Conservation (phyloP, 2,329 filamentous ascomycete species). For the Epichloe aotearoae region DNA sequence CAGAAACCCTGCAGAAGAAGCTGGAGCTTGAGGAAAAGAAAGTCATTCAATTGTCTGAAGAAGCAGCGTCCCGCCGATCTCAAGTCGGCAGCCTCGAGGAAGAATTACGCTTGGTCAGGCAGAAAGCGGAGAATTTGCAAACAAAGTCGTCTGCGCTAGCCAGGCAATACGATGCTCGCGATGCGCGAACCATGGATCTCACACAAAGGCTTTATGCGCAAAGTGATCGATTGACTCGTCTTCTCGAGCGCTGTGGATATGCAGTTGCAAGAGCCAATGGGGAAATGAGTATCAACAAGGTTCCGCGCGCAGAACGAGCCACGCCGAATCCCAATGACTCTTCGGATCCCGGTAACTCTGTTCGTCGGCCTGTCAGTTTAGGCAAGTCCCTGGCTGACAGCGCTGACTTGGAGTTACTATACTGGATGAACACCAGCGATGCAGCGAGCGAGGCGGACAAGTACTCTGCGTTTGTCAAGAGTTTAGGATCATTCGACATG, state of each 20-base stretch:
- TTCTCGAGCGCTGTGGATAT: slow-evolving; percentile 81
- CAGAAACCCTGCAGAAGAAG: slow-evolving; percentile 61
- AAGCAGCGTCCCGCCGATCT: slow-evolving; percentile 63
- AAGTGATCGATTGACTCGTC: slow-evolving; percentile 67
- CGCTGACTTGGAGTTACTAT: slow-evolving; percentile 58
- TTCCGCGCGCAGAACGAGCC: slow-evolving; percentile 45
- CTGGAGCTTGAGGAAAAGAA: slow-evolving; percentile 65
- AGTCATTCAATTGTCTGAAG: slow-evolving; percentile 51
- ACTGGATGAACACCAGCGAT: slow-evolving; percentile 66
- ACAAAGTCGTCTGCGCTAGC: slow-evolving; percentile 36
- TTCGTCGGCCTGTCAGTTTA: slow-evolving; percentile 40
- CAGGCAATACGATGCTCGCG: slow-evolving; percentile 54
- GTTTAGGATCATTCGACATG: slow-evolving; percentile 66
- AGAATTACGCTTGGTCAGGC: slow-evolving; percentile 55
- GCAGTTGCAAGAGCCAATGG: slow-evolving; percentile 62
- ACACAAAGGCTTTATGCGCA: slow-evolving; percentile 73
- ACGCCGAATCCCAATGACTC: slow-evolving; percentile 44
- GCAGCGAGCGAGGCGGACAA: slow-evolving; percentile 54
- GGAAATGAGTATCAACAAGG: slow-evolving; percentile 61
- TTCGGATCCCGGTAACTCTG: slow-evolving; percentile 39
- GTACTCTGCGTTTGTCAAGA: slow-evolving; percentile 62
- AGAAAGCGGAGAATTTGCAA: slow-evolving; percentile 45
- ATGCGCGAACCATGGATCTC: slow-evolving; percentile 64
- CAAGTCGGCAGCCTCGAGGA: slow-evolving; percentile 64
- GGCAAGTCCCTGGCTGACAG: slow-evolving; percentile 45